Evolutionary conservation across 768 basidiomycete genomes (phyloP).

Genomic region (Paxillus ammoniavirescens): DNA sequence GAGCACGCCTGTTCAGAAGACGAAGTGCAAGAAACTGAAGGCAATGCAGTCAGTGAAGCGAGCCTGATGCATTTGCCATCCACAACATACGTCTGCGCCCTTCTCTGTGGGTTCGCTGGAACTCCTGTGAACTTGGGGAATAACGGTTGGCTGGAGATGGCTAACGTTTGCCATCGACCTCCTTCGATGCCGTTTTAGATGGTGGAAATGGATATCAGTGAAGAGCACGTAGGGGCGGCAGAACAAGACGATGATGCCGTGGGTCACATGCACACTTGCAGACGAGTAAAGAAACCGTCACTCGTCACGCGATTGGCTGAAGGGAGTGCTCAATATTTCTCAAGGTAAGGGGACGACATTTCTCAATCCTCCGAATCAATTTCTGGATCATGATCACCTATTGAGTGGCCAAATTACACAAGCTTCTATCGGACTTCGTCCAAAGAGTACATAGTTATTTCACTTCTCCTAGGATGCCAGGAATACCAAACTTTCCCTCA

Average conservation of each 20-base stretch:
- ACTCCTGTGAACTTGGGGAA: slow-evolving; percentile 22
- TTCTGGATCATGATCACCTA: no score
- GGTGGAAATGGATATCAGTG: no score
- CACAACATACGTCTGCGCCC: slow-evolving; percentile 28
- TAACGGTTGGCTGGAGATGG: slow-evolving; percentile 26
- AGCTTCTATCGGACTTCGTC: slow-evolving; percentile 10
- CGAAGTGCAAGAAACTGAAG: slow-evolving; percentile 38
- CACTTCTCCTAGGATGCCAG: background rate
- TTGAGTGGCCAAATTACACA: background rate
- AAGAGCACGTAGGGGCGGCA: background rate
- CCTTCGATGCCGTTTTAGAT: background rate
- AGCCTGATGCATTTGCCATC: background rate
- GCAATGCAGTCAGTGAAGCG: slow-evolving; percentile 4
- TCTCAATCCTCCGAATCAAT: no score
- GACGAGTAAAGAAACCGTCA: background rate
- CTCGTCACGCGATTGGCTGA: background rate
- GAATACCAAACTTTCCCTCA: slow-evolving; percentile 17
- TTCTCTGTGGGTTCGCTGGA: slow-evolving; percentile 28
- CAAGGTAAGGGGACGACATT: no score
- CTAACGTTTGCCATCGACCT: slow-evolving; percentile 30
- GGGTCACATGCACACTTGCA: no score
- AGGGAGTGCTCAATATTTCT: background rate
- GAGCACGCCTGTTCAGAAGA: slow-evolving; percentile 57
- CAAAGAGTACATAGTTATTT: slow-evolving; percentile 10
- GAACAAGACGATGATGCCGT: no score